Evolutionary conservation across 176 grass and related monocot species (phyloP).

Genomic region (Hordeum vulgare): MorexV3_pseudomolecules_assembly NC_058518.1:327095249-327095748

Average conservation of each 20-base stretch:
- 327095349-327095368: not conserved
- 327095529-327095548: not conserved
- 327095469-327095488: not conserved
- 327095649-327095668: conserved; percentile 82
- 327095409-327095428: not conserved
- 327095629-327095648: conserved; percentile 89
- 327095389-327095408: not conserved
- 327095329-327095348: not conserved
- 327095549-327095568: conserved; percentile 3
- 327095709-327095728: conserved; percentile 2
- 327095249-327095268: not conserved
- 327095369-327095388: not conserved
- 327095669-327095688: conserved; percentile 59
- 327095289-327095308: not conserved
- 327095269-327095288: not conserved
- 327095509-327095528: not conserved
- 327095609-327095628: conserved; percentile 40
- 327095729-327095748: not conserved
- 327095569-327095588: conserved; percentile 48
- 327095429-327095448: not conserved
- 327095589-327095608: conserved; percentile 48
- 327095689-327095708: conserved; percentile 44
- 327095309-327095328: not conserved
- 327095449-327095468: conserved; percentile 5
- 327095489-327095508: not conserved